Evolutionary conservation across 148 eudicot species (phyloP).

Genomic region (Nepenthes gracilis): DNA sequence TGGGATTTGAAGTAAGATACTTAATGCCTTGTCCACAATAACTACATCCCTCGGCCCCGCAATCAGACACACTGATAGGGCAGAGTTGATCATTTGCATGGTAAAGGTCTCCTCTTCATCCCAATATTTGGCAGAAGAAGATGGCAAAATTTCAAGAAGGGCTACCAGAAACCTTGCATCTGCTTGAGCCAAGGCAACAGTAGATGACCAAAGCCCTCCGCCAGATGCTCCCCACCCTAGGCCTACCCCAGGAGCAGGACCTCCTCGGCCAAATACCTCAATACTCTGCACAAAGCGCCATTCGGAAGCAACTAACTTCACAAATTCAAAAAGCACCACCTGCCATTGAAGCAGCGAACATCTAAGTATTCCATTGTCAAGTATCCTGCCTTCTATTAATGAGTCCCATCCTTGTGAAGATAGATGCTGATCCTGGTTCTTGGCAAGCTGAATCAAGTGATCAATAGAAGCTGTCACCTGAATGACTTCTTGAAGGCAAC

Average conservation of each 20-base stretch:
- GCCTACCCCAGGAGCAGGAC: conserved; percentile 95
- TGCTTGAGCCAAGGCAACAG: conserved; percentile 43
- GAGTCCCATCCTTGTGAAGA: conserved; percentile 6
- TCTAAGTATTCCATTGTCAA: conserved; percentile 43
- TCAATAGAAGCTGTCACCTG: conserved; percentile 45
- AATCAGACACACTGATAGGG: conserved; percentile 34
- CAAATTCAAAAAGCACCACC: conserved; percentile 27
- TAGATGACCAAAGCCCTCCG: conserved; percentile 80
- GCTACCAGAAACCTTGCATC: conserved; percentile 48
- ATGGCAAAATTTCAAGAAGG: conserved; percentile 36
- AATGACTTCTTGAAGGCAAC: conserved; percentile 55
- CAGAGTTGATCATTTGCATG: conserved; percentile 37
- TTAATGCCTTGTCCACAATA: conserved; percentile 40
- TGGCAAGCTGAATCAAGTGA: conserved; percentile 40
- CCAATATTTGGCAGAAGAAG: conserved; percentile 11
- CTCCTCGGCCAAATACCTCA: conserved; percentile 85
- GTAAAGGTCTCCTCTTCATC: conserved; percentile 26
- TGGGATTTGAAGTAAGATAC: conserved; percentile 40
- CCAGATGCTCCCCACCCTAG: conserved; percentile 82
- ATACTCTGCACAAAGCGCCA: conserved; percentile 35
- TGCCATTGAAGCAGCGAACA: conserved; percentile 31
- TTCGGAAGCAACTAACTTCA: conserved; percentile 33
- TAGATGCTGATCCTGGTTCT: conserved; percentile 11
- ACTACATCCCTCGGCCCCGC: conserved; percentile 50
- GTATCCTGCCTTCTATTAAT: conserved; percentile 29